Base-by-base conservation (phyloP, 768 basidiomycete genomes). In the Mycena olivaceomarginata region DNA sequence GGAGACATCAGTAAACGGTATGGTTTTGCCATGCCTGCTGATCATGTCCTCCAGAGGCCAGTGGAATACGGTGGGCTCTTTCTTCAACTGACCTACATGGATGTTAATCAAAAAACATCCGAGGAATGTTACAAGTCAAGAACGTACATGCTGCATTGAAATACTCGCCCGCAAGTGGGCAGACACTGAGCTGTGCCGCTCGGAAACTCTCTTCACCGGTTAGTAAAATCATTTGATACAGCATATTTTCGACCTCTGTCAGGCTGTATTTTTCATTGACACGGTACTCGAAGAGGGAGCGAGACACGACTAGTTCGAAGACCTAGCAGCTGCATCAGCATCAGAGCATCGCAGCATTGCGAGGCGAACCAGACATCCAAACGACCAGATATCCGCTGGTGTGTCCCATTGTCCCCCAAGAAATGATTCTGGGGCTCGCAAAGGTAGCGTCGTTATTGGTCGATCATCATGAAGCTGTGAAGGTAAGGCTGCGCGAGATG, bases 341-440 rank as follows among this genome's bases (percentile, higher is more conserved):
- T 64, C 60, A 41, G 43, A 12, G 46, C 37, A 63, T 64, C 37
- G 40, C n/a, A 65, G 51, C 63, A 53, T 43, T 53, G 40, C 40
- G 51, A 45, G 39, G 40, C 71, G 63, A 72, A 85, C 85, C 67
- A 83, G 68, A 79, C 83, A 85, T 45, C 84, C 84, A 70, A 84
- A 83, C 11, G 83, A 70, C 84, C 85, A 85, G 51, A 85, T 84
- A 67, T 85, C 84, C 10, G 82, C 82, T 51, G 79, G 80, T 71
- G 76, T 74, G 51, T 83, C 79, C 83, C 84, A 85, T 25, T 75
- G 73, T 25, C 81, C 81, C 25, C 76, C 72, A n/a, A 85, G 74
- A 71, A 82, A 72, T n/a, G 79, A 67, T 76, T 85, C 84, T 5
- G 85, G 84, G 40, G 84, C 76, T 67, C 85, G 82, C 57, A 83